Conservation (phyloP, 306 rosid genomes). For the Trichosanthes cucumerina region DNA sequence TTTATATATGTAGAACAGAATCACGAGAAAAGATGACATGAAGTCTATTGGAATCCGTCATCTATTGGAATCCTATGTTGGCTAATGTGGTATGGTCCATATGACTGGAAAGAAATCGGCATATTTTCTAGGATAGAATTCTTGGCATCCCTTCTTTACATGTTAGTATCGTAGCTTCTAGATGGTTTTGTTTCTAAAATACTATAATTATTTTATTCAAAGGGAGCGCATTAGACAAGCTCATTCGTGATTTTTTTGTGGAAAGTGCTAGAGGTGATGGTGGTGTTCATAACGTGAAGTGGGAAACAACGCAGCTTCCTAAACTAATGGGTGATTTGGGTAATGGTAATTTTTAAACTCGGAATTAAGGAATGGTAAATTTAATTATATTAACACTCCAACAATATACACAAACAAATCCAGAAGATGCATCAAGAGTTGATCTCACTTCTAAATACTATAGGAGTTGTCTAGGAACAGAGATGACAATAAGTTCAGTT, state of each 20-base stretch:
- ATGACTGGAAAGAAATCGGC: not conserved
- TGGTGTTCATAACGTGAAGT: no score
- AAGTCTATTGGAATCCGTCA: no score
- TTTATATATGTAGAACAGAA: not conserved
- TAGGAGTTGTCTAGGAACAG: not conserved
- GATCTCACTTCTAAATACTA: not conserved
- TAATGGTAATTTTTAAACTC: no score
- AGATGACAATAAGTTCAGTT: not conserved
- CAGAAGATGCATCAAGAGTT: not conserved
- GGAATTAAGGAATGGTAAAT: no score
- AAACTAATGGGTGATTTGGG: no score
- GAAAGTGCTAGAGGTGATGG: no score
- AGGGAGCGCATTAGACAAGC: no score
- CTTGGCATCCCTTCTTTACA: not conserved
- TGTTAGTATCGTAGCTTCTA: not conserved
- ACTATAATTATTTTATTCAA: no score
- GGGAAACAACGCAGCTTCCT: no score
- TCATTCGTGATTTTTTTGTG: no score
- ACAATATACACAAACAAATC: not conserved
- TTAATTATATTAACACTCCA: no score
- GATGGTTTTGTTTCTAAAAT: no score
- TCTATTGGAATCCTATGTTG: not conserved
- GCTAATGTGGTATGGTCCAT: not conserved
- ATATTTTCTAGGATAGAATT: not conserved
- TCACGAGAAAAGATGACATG: not conserved